A percentile compares a stretch with the other conserved stretches of the same genome.
These are phyloP conservation scores for Alternaria brassicicola DNA, from an alignment of 2,329 filamentous ascomycete genomes.

Conservation along the genomic window DNA sequence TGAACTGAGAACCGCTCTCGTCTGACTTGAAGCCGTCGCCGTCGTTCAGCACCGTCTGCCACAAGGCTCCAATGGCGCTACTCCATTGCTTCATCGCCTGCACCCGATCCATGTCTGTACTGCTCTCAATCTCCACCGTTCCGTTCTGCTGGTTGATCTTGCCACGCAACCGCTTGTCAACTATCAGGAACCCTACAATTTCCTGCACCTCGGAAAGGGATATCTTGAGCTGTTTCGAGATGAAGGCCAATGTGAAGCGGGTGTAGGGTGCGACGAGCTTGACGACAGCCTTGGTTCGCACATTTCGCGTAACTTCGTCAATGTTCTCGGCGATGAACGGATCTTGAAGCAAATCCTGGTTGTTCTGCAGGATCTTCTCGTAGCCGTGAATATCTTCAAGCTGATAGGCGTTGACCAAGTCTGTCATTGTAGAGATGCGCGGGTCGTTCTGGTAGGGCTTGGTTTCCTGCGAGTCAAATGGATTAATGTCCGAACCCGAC, in stretches of 20 bases:
- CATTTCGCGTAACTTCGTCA: conserved; percentile 96
- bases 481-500: conserved; percentile 98
- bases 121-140: conserved; percentile 78
- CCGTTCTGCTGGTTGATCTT: conserved; percentile 89
- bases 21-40: conserved; percentile 71
- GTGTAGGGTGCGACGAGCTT: conserved; percentile 96
- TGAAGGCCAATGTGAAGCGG: conserved; percentile 84
- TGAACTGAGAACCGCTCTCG: conserved; percentile 49
- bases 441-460: conserved; percentile 97
- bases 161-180: conserved; percentile 84
- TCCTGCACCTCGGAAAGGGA: conserved; percentile 87
- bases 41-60: conserved; percentile 74
- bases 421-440: conserved; percentile 95
- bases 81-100: conserved; percentile 76
- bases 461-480: conserved; percentile 97
- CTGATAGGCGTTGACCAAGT: conserved; percentile 95
- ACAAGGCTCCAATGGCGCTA: conserved; percentile 71
- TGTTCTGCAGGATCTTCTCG: conserved; percentile 82
- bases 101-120: conserved; percentile 75
- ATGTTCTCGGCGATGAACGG: conserved; percentile 99
- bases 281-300: conserved; percentile 93
- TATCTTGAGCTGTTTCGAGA: conserved; percentile 87
- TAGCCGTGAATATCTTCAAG: conserved; percentile 92
- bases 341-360: conserved; percentile 87
- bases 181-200: conserved; percentile 91